Evolutionary conservation across 352 stramenopile species (phyloP), one percentile per base, ranked within the genome.

Genomic region (Blastocystis hominis): DNA sequence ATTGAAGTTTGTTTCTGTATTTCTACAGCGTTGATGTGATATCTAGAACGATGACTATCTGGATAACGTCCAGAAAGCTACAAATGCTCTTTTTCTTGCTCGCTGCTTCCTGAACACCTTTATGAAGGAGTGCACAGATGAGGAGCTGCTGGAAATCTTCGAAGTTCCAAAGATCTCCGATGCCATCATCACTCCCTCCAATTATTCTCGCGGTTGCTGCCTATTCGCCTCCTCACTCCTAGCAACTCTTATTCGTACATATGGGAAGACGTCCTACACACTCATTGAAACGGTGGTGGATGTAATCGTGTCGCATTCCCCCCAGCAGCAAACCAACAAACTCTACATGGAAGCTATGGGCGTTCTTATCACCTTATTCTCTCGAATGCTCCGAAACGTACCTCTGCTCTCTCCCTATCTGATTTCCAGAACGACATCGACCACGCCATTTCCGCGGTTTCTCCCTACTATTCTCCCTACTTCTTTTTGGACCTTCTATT

Each of bases 291-390:
- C 68, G 9, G 50, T 78, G 5, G 68, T 78, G 13, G 68, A 78
- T 56, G 68, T 78, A 15, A 78, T 78, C 42, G 68, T 78, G 7
- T 78, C 68, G 5, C 68, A 78, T 24, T 62, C 68, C 1, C 68
- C 68, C 17, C 68, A 78, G 68, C 68, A 78, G 68, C 68, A 78
- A 78, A 78, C 68, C 6, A 78, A 78, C 47, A 78, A 78, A 61
- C 7, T 78, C 17, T 78, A 78, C 50, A 78, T 78, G 68, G 68
- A 78, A 30, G 68, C 68, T 6, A 3, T 78, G 10, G 68, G 68
- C 42, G 59, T 78, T 44, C 47, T 78, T 1, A 30, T 78, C 17
- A 78, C 68, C 5, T 42, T 78, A 0, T 78, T 78, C 50, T 78
- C 68, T 15, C 38, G 68, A 5, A 78, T 78, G 68, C 38, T 78